These are phyloP conservation scores for Phytophthora uliginosa DNA, from an alignment of 352 stramenopile species.

Conservation along the genomic window DNA sequence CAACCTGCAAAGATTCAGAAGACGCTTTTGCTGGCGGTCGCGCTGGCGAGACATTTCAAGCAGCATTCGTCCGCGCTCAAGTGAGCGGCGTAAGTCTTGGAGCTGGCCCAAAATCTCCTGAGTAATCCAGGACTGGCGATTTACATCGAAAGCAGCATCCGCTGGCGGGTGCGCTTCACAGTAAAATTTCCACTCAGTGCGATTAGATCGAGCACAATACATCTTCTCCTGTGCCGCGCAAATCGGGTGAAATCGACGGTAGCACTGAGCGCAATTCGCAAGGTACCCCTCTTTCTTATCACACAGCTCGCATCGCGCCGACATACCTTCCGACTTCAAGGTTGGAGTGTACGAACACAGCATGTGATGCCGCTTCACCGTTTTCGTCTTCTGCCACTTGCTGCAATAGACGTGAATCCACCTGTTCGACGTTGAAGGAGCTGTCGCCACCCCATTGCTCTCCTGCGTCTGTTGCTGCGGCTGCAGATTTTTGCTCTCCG, in stretches of 20 bases:
- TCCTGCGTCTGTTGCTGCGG: constrained; percentile 5
- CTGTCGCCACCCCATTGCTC: constrained; percentile 15
- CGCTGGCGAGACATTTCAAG: constrained; percentile 88
- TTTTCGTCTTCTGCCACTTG: constrained; percentile 81
- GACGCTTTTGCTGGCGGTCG: constrained; percentile 86
- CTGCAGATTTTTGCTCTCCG: constrained; percentile 11
- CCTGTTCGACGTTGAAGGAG: constrained; percentile 38
- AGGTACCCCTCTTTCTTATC: constrained; percentile 57
- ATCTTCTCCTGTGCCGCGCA: constrained; percentile 77
- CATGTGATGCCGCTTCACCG: constrained; percentile 73
- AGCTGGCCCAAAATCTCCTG: constrained; percentile 79
- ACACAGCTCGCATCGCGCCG: constrained; percentile 71
- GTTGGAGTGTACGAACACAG: constrained; percentile 55
- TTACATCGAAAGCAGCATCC: constrained; percentile 76
- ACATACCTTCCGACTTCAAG: constrained; percentile 29
- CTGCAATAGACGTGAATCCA: constrained; percentile 87
- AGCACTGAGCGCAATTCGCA: constrained; percentile 63
- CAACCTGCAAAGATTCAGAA: constrained; percentile 70
- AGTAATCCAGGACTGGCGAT: constrained; percentile 83
- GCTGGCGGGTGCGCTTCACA: constrained; percentile 74
- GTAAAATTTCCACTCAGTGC: constrained; percentile 82
- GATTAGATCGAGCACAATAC: constrained; percentile 68
- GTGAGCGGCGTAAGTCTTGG: constrained; percentile 76
- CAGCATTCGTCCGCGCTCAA: constrained; percentile 88
- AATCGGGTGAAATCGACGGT: constrained; percentile 79